phyloP scores from a whole-genome alignment of 2,329 filamentous ascomycete genomes.

The Diplocarpon mali region DNA sequence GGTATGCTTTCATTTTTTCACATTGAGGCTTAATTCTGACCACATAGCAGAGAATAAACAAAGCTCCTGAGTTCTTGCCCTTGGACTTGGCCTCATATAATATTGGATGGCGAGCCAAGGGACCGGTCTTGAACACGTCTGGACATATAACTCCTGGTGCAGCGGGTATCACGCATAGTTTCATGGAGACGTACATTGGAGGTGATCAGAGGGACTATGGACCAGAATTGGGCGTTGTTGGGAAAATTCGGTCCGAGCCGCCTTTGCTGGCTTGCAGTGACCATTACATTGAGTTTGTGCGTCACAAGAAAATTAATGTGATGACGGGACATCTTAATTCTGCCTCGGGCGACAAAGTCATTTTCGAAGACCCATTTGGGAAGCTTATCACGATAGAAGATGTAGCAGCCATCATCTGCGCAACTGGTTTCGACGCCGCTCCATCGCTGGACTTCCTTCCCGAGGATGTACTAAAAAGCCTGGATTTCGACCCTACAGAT shows the following conservation, averaged over 20 bases:
- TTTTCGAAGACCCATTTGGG: conserved; percentile 26
- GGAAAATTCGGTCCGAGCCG: conserved; percentile 31
- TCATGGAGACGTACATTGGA: conserved; percentile 38
- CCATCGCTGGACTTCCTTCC: conserved; percentile 56
- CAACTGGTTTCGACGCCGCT: conserved; percentile 62
- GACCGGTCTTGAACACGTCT: conserved; percentile 49
- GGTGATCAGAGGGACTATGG: conserved; percentile 41
- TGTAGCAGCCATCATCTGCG: conserved; percentile 58
- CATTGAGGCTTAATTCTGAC: not conserved
- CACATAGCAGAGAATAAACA: conserved; percentile 25
- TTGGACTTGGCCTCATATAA: conserved; percentile 66
- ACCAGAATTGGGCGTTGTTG: conserved; percentile 26
- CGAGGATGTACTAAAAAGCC: conserved; percentile 37
- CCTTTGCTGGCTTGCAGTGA: conserved; percentile 61
- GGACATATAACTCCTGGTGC: conserved; percentile 51
- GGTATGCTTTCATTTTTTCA: not conserved
- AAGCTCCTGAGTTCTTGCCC: conserved; percentile 54
- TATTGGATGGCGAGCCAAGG: conserved; percentile 45
- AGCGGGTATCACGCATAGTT: conserved; percentile 42
- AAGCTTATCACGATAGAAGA: conserved; percentile 33
- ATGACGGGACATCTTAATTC: conserved; percentile 25
- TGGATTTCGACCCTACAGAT: conserved; percentile 43
- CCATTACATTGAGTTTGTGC: conserved; percentile 63
- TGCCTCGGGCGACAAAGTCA: conserved; percentile 6
- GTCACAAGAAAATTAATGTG: conserved; percentile 45